Evolutionary conservation across 768 basidiomycete species (phyloP), one percentile per base, ranked within the genome.

Genomic region (Lentinula edodes): DNA sequence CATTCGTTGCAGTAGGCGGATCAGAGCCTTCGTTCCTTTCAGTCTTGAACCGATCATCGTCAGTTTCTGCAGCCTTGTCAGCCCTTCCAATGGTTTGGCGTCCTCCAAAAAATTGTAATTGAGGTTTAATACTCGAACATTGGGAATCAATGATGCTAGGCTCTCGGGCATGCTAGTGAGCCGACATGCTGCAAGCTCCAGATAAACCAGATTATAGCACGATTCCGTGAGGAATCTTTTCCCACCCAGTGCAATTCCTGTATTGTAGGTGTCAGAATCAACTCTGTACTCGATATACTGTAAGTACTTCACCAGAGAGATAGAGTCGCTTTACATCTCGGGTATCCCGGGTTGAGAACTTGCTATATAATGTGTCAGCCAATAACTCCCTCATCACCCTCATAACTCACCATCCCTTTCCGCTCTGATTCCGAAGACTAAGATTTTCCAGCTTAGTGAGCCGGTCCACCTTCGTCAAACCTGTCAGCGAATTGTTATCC

Each of bases 31-130:
- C 41, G 87, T 88, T 61, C 84, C 86, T 73, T 85, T 84, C 69
- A 98, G 70, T 67, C 95, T 81, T 66, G 83, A 88, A 61, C 95
- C 96, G 66, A 98, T 90, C 61, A 94, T 82, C 48, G 86, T 93
- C 68, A 98, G 75, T 78, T 92, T 95, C 65, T 85, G 83, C 73
- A 98, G 75, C 69, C 92, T 78, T 62, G 74, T 78, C 63, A 98
- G 79, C 12, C 91, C 93, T 56, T 82, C 81, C 61, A 99, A 77
- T 54, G 78, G 74, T 64, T 81, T 73, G 58, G 84, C 74, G 68
- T 91, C 87, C 67, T 94, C 86, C 72, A 98, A 71, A 73, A 95
- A 98, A 73, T 98, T 98, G 80, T 97, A 96, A 80, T 98, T 96
- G 66, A 98, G 83, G 79, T 98, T 98, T 74, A 98, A 77, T 62